Base-by-base conservation (phyloP, 2,329 filamentous ascomycete genomes). In the Drechslerella dactyloides region DNA sequence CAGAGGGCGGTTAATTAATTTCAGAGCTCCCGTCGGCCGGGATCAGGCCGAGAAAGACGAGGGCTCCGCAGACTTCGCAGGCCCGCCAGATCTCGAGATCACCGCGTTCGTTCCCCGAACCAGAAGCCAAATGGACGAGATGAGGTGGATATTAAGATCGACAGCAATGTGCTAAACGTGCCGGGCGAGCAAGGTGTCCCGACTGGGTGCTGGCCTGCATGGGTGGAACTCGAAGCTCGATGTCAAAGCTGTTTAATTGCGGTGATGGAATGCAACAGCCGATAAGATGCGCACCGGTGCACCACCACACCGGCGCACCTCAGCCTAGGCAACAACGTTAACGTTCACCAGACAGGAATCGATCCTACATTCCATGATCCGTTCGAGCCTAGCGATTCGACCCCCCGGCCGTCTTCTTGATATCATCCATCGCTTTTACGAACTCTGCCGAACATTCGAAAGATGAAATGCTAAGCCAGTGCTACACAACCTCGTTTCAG, bases 141-240 rank as follows among this genome's bases (percentile, higher is more conserved):
- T 64, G 54, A 55, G 19, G 54, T 50, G 66, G 59, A 51, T 70
- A 17, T 42, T 42, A 60, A 27, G 66, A 70, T 70, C 59, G 48
- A 23, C 66, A 50, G 17, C 21, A 23, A 48, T 55, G 33, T 70
- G 44, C 53, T 58, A 59, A 62, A 58, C 52, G 52, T 63, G 58
- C 59, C 63, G 50, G 27, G 48, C 55, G 56, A 56, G 24, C 44
- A 48, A 57, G 57, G 30, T 57, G 24, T 58, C 44, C 33, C 50
- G 40, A 23, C 63, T 42, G 40, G 35, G 51, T 61, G 30, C 57
- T 35, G 10, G 27, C 27, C 4, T 33, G 27, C 27, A 33, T 33
- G 27, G 27, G 27, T 33, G 27, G 27, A 33, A 33, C 27, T 33
- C 8, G 4, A 33, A 8, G 37, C 37, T 42, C 37, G 37, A 17